Evolutionary conservation across 2,329 filamentous ascomycete genomes (phyloP).

Genomic region (Beauveria sp.): DNA sequence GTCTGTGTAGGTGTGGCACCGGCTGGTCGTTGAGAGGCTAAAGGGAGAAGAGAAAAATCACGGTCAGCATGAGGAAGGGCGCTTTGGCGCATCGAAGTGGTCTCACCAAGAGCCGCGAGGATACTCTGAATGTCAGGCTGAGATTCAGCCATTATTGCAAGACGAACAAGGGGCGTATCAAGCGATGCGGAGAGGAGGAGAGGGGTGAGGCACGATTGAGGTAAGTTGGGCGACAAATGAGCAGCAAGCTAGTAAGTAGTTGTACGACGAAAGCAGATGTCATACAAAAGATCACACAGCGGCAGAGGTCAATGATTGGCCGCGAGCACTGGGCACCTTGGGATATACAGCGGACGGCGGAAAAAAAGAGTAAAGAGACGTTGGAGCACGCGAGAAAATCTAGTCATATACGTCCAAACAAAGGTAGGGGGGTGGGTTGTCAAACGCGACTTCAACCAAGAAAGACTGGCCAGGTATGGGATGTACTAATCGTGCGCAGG

Average conservation of each 20-base stretch:
- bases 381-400: constrained; percentile 7
- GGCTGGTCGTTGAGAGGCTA: constrained; percentile 38
- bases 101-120: constrained; percentile 41
- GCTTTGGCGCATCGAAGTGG: neutral
- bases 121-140: constrained; percentile 38
- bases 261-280: constrained; percentile 3
- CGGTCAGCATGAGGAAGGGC: constrained; percentile 8
- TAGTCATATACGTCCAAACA: constrained; percentile 4
- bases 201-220: neutral
- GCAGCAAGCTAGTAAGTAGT: neutral
- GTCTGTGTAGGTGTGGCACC: constrained; percentile 35
- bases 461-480: neutral
- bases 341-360: constrained; percentile 1
- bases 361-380: neutral
- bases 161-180: neutral
- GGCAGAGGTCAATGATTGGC: neutral
- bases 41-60: constrained; percentile 16
- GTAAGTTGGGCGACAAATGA: neutral
- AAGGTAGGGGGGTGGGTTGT: neutral
- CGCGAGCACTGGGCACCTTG: constrained; percentile 1
- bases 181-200: neutral
- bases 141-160: constrained; percentile 21
- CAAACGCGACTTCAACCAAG: neutral
- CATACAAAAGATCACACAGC: constrained; percentile 7
- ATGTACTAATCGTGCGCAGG: constrained; percentile 5